These are phyloP conservation scores for Penicillium waksmanii DNA, from an alignment of 495 filamentous ascomycete genomes.

Conservation along the genomic window DNA sequence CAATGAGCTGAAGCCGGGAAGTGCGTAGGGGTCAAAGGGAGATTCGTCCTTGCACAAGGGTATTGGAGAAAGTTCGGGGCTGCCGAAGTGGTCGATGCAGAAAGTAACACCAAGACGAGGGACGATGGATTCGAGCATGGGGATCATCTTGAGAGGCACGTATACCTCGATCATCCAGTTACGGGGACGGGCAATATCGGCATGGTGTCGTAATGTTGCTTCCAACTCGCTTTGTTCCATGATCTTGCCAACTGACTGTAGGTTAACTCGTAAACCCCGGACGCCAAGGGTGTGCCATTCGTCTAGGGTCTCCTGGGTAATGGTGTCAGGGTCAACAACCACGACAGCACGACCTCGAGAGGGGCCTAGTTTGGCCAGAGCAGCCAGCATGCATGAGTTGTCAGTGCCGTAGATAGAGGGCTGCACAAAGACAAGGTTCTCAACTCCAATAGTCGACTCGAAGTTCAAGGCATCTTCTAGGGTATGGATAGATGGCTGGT, in stretches of 20 bases:
- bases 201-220: conserved; percentile 43
- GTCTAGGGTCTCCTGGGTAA: conserved; percentile 35
- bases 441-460: conserved; percentile 41
- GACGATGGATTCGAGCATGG: conserved; percentile 44
- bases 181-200: conserved; percentile 43
- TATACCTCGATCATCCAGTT: conserved; percentile 57
- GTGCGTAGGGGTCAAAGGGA: conserved; percentile 40
- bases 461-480: conserved; percentile 45
- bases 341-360: conserved; percentile 52
- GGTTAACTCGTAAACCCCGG: conserved; percentile 55
- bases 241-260: conserved; percentile 48
- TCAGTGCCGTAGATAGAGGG: conserved; percentile 56
- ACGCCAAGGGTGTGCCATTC: conserved; percentile 55
- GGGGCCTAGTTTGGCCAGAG: conserved; percentile 42
- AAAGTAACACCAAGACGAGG: conserved; percentile 48
- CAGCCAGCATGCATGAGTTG: conserved; percentile 56
- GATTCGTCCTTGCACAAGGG: conserved; percentile 8
- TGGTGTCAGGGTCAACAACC: conserved; percentile 49
- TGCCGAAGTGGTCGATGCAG: conserved; percentile 56
- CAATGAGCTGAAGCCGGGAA: conserved; percentile 48
- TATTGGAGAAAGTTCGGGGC: conserved; percentile 37
- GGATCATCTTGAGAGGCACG: conserved; percentile 45
- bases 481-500: conserved; percentile 42
- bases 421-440: conserved; percentile 55
- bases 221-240: conserved; percentile 39